phyloP scores from a whole-genome alignment of 805 yeast species.

The Saccharomycopsis oosterbeekiorum region DNA sequence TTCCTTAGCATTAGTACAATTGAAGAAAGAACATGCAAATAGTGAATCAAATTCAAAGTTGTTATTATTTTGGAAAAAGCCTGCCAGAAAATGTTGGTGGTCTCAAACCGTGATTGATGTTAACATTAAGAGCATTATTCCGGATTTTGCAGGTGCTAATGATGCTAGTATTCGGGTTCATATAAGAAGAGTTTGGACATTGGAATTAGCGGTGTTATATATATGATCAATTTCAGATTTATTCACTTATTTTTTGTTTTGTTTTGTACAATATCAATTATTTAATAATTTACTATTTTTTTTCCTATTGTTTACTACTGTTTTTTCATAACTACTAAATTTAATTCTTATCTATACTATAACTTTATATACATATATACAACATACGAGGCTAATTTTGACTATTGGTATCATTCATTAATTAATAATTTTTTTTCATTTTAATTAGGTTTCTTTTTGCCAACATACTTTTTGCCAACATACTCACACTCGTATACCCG shows the following conservation, averaged over 20 bases:
- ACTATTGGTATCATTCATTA: not conserved
- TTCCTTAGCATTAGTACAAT: conserved; percentile 65
- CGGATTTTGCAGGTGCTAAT: conserved; percentile 16
- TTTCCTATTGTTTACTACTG: not conserved
- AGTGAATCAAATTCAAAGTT: conserved; percentile 38
- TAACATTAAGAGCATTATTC: conserved; percentile 8
- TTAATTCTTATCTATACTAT: not conserved
- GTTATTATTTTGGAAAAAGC: conserved; percentile 90
- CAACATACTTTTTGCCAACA: too few species aligned
- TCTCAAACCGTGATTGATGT: conserved; percentile 47
- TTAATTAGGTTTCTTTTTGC: not conserved
- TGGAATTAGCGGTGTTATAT: conserved; percentile 71
- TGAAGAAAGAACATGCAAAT: conserved; percentile 28
- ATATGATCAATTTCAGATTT: not conserved
- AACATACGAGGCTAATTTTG: not conserved
- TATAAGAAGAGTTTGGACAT: conserved; percentile 91
- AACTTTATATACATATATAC: not conserved
- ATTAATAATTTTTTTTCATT: too few species aligned
- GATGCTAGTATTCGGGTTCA: conserved; percentile 52
- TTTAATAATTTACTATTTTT: too few species aligned
- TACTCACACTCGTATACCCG: too few species aligned
- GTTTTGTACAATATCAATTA: not conserved
- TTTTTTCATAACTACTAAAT: not conserved
- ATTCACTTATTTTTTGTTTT: not conserved
- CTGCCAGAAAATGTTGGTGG: conserved; percentile 99